Base-by-base conservation (phyloP, 1,284 basidiomycete genomes). In the Anthracocystis setariae region DNA sequence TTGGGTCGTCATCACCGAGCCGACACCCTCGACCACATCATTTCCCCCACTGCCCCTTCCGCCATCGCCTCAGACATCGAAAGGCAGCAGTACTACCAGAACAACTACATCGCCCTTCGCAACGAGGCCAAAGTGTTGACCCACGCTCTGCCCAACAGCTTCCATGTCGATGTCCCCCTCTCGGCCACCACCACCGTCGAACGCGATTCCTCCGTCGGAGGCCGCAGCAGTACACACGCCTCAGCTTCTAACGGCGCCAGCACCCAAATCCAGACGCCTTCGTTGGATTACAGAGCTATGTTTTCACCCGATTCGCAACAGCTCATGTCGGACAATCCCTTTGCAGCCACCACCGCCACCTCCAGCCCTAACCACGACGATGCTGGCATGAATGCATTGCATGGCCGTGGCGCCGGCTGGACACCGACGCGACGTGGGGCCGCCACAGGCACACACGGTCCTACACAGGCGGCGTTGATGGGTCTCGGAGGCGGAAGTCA, bases 401-500 rank as follows among this genome's bases (percentile, higher is more conserved):
- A 56, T 35, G 27, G n/a, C 2, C 44, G 62, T 9, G 40, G 45
- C 15, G 57, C 68, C 9, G 62, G 68, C 13, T 71, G 68, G 68
- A 71, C 65, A 43, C 49, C 54, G 13, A 40, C 55, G 17, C 51
- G 50, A 47, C 52, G 54, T 25, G 67, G 58, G 3, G 23, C 46
- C 1, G 69, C 59, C 45, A 52, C 59, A 9, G 60, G 42, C 7
- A 52, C 48, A 4, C 57, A 57, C 18, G 69, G 69, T 9, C 69
- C 69, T 9, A 63, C 63, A 2, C 69, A 72, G 38, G 63, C 55
- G 10, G 69, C 63, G 10, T 35, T 72, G 44, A 54, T 72, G 15
- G 69, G 69, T 15, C 33, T 72, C 1, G 69, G 69, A 35, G 69
- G 78, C 29, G 78, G 76, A 21, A 80, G 78, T 7, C 81, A 83